Evolutionary conservation across 768 basidiomycete genomes (phyloP).

Genomic region (Xerocomellus intermedius): DNA sequence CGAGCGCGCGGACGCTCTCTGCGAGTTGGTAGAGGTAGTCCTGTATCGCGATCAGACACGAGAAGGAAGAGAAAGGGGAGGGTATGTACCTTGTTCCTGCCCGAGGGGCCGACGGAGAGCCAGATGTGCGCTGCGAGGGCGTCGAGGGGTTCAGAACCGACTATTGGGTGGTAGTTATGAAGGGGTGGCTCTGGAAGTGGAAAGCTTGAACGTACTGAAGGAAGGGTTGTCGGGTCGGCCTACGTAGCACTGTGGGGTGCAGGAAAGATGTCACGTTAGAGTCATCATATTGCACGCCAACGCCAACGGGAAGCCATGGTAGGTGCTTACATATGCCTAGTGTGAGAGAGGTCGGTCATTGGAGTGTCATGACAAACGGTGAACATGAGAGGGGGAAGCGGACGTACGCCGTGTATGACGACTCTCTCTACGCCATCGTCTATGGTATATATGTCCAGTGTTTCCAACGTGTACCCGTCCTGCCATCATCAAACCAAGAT

Average conservation of each 20-base stretch:
- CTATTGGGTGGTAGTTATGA: constrained; percentile 37
- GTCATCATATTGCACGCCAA: not conserved
- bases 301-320: not conserved
- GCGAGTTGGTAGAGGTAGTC: constrained; percentile 86
- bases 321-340: constrained; percentile 51
- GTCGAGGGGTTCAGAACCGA: constrained; percentile 80
- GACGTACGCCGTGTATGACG: constrained; percentile 50
- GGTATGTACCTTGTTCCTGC: constrained; percentile 72
- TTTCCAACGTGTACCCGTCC: constrained; percentile 91
- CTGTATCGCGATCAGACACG: constrained; percentile 36
- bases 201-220: constrained; percentile 55
- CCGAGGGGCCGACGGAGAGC: constrained; percentile 80
- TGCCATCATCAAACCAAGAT: constrained; percentile 25
- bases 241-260: constrained; percentile 67
- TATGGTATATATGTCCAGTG: constrained; percentile 67
- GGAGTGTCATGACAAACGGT: not conserved
- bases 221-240: constrained; percentile 86
- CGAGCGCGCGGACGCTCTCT: constrained; percentile 67
- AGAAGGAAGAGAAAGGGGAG: too few species aligned
- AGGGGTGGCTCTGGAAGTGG: not conserved
- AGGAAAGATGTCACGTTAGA: not conserved
- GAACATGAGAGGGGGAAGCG: not conserved
- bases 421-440: constrained; percentile 50
- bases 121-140: constrained; percentile 67
- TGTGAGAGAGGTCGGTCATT: not conserved